Evolutionary conservation across 106 monocot genomes (phyloP), one percentile per base, ranked within the genome.

Genomic region (Dactylorhiza incarnata): DNA sequence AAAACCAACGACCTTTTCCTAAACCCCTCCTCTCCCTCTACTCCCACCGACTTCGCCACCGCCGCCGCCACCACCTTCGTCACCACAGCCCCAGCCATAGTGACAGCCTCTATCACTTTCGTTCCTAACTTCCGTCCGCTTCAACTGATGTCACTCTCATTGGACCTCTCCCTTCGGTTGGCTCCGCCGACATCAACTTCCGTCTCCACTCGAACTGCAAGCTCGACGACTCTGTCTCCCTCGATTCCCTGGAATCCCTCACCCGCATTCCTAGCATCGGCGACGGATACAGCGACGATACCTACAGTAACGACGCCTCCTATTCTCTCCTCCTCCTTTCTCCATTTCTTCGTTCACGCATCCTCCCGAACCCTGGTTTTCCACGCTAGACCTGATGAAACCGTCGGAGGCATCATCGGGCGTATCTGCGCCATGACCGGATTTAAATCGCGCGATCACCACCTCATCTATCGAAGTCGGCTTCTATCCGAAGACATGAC

Each of bases 271-370:
- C 15, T 52, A 13, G 1, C 8, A 52, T 52, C 14, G 14, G 51
- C 14, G 51, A 52, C 11, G 51, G 14, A 10, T 10, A 11, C 51
- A 52, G 10, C 51, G 51, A 52, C 51, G 3, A 52, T 1, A 52
- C 9, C 4, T 37, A 37, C 37, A 12, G 6, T 37, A 37, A 37
- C 37, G 37, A 17, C 48, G 14, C 4, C 58, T 9, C 63, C 66
- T 15, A 2, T 26, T 51, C 9, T 23, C 29, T 20, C 78, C 53
- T 25, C 52, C 15, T 26, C 84, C n/a, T 50, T 66, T 6, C 77
- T 90, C 24, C 95, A 95, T 23, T 88, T 95, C 81, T 92, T 95
- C 68, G 88, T 95, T 49, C 86, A 88, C 12, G 63, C 56, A 37
- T 43, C 22, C 11, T 77, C 75, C 9, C 62, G 45, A 53, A 85